Evolutionary conservation across 2,329 filamentous ascomycete species (phyloP).

Genomic region (Aspergillus quadrilineatus): DNA sequence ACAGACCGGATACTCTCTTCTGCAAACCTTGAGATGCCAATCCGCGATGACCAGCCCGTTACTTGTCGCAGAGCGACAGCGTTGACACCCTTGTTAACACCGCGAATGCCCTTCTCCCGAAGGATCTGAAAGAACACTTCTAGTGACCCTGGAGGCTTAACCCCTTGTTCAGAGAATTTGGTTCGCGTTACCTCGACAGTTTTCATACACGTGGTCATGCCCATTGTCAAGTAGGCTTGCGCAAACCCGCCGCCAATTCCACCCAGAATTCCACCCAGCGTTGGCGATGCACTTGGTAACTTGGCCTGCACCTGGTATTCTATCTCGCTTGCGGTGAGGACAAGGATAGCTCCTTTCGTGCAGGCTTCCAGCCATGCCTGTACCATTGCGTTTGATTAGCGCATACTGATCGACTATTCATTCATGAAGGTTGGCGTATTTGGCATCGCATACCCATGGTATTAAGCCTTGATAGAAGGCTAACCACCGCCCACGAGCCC

Average conservation of each 20-base stretch:
- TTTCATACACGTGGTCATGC: slow-evolving; percentile 99
- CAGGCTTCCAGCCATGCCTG: slow-evolving; percentile 94
- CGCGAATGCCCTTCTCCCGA: slow-evolving; percentile 6
- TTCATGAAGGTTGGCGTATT: no score
- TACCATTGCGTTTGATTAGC: background rate
- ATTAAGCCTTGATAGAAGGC: slow-evolving; percentile 11
- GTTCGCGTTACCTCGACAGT: slow-evolving; percentile 97
- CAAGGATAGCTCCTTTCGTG: slow-evolving; percentile 93
- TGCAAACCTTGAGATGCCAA: slow-evolving; percentile 25
- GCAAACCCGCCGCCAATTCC: slow-evolving; percentile 90
- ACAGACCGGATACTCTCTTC: slow-evolving; percentile 21
- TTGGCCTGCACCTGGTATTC: slow-evolving; percentile 76
- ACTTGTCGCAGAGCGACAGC: slow-evolving; percentile 19
- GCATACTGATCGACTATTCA: background rate
- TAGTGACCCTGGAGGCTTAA: background rate
- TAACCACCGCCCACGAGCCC: background rate
- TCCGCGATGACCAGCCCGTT: slow-evolving; percentile 20
- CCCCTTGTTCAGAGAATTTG: slow-evolving; percentile 60
- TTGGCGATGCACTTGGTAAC: background rate
- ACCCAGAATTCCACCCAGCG: slow-evolving; percentile 48
- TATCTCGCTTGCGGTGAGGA: slow-evolving; percentile 94
- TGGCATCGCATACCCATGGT: slow-evolving; percentile 2
- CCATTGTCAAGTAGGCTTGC: slow-evolving; percentile 97
- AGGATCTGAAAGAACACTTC: slow-evolving; percentile 8
- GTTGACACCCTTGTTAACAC: slow-evolving; percentile 18